Evolutionary conservation across 2,329 filamentous ascomycete species (phyloP).

Genomic region (Trichophyton verrucosum): DNA sequence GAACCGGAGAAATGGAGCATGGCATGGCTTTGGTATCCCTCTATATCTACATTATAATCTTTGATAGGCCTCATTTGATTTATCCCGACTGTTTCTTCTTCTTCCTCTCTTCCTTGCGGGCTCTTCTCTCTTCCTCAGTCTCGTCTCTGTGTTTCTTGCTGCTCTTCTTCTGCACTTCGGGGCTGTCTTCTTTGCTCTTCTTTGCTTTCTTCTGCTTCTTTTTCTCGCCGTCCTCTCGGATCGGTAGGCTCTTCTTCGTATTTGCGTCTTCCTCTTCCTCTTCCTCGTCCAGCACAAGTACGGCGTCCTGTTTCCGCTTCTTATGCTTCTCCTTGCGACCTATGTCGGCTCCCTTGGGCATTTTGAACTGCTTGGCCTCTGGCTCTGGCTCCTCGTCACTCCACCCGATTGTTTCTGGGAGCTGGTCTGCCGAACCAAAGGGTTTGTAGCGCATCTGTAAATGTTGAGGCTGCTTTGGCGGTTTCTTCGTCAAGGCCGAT

Average conservation of each 20-base stretch:
- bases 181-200: conserved; percentile 2
- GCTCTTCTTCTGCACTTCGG: conserved; percentile 17
- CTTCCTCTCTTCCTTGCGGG: conserved; percentile 25
- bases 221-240: not conserved
- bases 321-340: conserved; percentile 21
- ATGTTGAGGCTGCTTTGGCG: conserved; percentile 31
- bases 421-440: conserved; percentile 25
- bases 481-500: conserved; percentile 9
- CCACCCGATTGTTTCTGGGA: conserved; percentile 26
- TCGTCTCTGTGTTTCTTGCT: conserved; percentile 30
- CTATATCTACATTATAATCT: not conserved
- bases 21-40: not conserved
- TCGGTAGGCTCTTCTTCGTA: conserved; percentile 9
- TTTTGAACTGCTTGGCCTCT: conserved; percentile 24
- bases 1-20: not conserved
- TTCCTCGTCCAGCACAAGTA: not conserved
- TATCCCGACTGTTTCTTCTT: conserved; percentile 23
- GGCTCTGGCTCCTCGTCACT: conserved; percentile 28
- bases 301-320: conserved; percentile 25
- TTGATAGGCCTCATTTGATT: not conserved
- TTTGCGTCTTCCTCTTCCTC: not conserved
- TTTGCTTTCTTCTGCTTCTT: not conserved
- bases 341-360: conserved; percentile 16
- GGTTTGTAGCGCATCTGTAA: conserved; percentile 36
- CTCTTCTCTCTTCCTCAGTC: conserved; percentile 23